phyloP scores from a whole-genome alignment of 2,329 filamentous ascomycete species.

The Akanthomyces muscarius region DNA sequence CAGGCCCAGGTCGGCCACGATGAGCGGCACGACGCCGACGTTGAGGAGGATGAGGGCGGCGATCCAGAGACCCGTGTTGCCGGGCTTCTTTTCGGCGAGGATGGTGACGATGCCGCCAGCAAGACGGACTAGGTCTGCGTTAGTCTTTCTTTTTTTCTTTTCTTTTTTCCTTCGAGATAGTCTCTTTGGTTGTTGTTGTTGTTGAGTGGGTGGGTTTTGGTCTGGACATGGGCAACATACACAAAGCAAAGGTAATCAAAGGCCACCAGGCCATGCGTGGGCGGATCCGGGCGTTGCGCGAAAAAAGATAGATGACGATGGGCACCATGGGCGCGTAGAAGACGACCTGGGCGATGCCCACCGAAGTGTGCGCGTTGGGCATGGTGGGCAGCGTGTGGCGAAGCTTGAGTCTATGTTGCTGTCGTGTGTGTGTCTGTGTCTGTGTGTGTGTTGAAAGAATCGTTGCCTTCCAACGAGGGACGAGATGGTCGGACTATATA shows the following conservation, averaged over 20 bases:
- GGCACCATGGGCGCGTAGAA: conserved; percentile 27
- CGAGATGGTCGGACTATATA: background rate
- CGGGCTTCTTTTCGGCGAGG: conserved; percentile 21
- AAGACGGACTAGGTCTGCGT: conserved; percentile 24
- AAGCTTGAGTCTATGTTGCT: background rate
- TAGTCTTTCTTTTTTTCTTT: background rate
- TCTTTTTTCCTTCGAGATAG: background rate
- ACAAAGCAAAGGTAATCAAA: conserved; percentile 24
- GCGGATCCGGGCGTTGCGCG: conserved; percentile 26
- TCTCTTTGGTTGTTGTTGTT: background rate
- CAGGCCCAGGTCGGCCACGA: conserved; percentile 26
- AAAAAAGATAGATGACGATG: conserved; percentile 23
- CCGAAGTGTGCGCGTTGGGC: conserved; percentile 22
- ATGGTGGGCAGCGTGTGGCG: conserved; percentile 13
- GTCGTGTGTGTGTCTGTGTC: background rate
- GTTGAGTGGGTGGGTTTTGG: background rate
- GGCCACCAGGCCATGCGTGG: conserved; percentile 29
- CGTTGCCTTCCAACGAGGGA: background rate
- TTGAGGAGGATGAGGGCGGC: conserved; percentile 28
- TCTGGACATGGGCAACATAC: conserved; percentile 15
- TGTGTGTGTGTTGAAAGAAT: background rate
- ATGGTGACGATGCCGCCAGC: conserved; percentile 27
- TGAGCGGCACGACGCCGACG: conserved; percentile 27
- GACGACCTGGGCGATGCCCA: conserved; percentile 26
- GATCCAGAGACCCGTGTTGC: conserved; percentile 24